Conservation (phyloP, 2,329 filamentous ascomycete species). For the Coniella vitis region DNA sequence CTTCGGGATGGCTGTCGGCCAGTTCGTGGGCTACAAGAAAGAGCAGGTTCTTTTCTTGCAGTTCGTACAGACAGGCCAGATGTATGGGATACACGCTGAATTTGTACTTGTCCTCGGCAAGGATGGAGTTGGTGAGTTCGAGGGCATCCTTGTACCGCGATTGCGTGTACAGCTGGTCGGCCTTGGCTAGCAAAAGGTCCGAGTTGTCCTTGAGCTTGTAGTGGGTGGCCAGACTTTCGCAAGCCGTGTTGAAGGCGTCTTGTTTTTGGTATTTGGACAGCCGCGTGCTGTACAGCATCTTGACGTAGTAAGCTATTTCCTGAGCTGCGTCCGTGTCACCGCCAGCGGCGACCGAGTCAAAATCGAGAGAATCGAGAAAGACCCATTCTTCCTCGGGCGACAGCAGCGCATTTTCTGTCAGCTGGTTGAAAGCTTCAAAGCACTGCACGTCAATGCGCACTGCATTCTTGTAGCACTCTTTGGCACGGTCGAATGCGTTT, state of each 20-base stretch:
- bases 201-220: constrained; percentile 83
- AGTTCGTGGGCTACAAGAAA: constrained; percentile 91
- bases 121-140: constrained; percentile 72
- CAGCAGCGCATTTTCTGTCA: constrained; percentile 95
- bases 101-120: constrained; percentile 81
- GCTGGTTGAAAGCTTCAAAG: constrained; percentile 95
- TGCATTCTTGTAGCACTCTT: constrained; percentile 97
- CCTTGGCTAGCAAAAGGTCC: constrained; percentile 82
- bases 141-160: constrained; percentile 85
- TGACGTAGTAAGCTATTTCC: constrained; percentile 88
- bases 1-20: constrained; percentile 83
- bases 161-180: constrained; percentile 88
- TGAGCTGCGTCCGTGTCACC: constrained; percentile 58
- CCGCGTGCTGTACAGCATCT: constrained; percentile 91
- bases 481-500: constrained; percentile 93
- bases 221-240: constrained; percentile 86
- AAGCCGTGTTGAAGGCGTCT: constrained; percentile 71
- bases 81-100: constrained; percentile 86
- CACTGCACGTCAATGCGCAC: constrained; percentile 96
- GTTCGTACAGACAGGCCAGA: constrained; percentile 83
- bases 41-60: constrained; percentile 77
- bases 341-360: constrained; percentile 68
- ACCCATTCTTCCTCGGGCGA: constrained; percentile 79
- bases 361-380: constrained; percentile 83
- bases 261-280: constrained; percentile 93